Evolutionary conservation across 495 filamentous ascomycete species (phyloP).

Genomic region (Xylaria venustula): DNA sequence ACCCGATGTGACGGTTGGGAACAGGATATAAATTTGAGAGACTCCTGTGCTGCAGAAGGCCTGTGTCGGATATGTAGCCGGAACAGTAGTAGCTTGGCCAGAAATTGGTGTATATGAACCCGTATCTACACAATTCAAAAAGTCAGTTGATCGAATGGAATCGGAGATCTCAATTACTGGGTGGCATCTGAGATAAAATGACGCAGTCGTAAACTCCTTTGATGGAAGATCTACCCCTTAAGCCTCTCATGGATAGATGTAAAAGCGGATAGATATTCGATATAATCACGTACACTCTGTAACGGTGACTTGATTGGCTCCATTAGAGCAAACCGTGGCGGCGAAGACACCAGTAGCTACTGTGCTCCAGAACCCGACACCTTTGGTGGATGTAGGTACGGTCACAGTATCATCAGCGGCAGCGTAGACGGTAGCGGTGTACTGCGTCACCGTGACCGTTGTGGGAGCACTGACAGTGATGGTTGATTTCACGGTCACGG

Average conservation of each 20-base stretch:
- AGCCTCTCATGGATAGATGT: no score
- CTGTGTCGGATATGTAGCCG: conserved; percentile 19
- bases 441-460: not conserved
- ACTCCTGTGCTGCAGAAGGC: conserved; percentile 18
- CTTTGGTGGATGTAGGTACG: not conserved
- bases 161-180: no score
- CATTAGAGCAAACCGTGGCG: not conserved
- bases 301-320: no score
- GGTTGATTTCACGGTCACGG: not conserved
- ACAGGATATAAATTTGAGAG: conserved; percentile 5
- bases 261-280: no score
- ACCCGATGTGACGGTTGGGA: conserved; percentile 20
- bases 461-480: not conserved
- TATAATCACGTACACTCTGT: no score
- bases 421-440: not conserved
- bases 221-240: no score
- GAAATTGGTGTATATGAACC: conserved; percentile 22
- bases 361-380: not conserved
- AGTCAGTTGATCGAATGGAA: no score
- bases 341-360: conserved; percentile 22
- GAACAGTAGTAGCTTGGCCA: conserved; percentile 18
- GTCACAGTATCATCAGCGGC: not conserved
- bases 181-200: no score
- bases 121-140: conserved; percentile 8
- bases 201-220: no score